Percentiles rank a stretch among this genome's conserved stretches.
These are phyloP conservation scores for Solanum gracilifrons DNA, from an alignment of 257 asterid species.

Conservation along the genomic window DNA sequence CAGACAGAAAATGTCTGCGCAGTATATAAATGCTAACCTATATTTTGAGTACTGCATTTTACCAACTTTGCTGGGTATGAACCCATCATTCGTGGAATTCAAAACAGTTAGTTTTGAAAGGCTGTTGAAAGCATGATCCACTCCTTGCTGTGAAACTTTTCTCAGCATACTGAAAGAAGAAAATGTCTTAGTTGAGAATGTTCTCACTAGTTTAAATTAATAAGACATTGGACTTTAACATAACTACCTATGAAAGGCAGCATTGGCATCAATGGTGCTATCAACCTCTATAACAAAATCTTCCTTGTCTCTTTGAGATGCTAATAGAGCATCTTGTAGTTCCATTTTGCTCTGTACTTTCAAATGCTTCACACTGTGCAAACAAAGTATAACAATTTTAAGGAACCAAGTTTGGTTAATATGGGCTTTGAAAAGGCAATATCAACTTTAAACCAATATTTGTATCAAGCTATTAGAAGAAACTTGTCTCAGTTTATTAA, in stretches of 20 bases:
- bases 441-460: not conserved
- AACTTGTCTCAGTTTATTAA: not conserved
- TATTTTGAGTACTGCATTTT: conserved; percentile 69
- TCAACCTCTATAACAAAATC: conserved; percentile 88
- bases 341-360: conserved; percentile 54
- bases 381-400: not conserved
- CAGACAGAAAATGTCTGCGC: not conserved
- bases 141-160: conserved; percentile 51
- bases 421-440: not conserved
- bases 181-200: conserved; percentile 13
- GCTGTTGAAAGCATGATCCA: conserved; percentile 45
- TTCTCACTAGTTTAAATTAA: not conserved
- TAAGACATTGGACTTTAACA: not conserved
- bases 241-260: conserved; percentile 60
- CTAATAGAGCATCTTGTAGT: conserved; percentile 52
- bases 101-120: conserved; percentile 41
- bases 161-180: conserved; percentile 49
- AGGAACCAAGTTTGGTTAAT: not conserved
- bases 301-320: conserved; percentile 50
- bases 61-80: conserved; percentile 28
- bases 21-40: conserved; percentile 38
- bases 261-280: conserved; percentile 74
- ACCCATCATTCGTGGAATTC: conserved; percentile 20
- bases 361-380: conserved; percentile 84
- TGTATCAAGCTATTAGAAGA: not conserved